Evolutionary conservation across 2,329 filamentous ascomycete genomes (phyloP).

Genomic region (Xylariales sp.): DNA sequence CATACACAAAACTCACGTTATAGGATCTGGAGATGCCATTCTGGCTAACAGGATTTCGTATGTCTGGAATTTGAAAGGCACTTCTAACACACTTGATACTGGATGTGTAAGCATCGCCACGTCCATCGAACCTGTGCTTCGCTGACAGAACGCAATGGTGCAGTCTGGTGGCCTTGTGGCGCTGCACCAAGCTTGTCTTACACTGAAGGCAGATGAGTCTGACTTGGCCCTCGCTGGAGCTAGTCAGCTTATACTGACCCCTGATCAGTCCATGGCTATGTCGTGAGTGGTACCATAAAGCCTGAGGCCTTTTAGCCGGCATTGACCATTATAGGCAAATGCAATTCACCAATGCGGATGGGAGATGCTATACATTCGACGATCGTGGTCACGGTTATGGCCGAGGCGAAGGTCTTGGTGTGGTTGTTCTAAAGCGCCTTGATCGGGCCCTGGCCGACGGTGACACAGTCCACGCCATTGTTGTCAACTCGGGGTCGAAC

Average conservation of each 20-base stretch:
- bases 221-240: neutral
- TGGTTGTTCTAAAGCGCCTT: constrained; percentile 42
- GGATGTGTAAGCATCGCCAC: constrained; percentile 6
- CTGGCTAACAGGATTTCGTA: constrained; percentile 8
- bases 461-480: constrained; percentile 34
- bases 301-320: too few species aligned
- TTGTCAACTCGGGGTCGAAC: constrained; percentile 29
- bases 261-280: constrained; percentile 4
- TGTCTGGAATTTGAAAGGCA: constrained; percentile 5
- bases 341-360: constrained; percentile 4
- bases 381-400: constrained; percentile 44
- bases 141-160: neutral
- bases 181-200: constrained; percentile 8
- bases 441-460: constrained; percentile 38
- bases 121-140: neutral
- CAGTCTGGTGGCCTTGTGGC: constrained; percentile 9
- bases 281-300: neutral
- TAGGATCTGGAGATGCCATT: constrained; percentile 9
- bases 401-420: constrained; percentile 40
- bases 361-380: constrained; percentile 25
- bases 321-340: too few species aligned
- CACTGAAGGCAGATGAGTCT: constrained; percentile 2
- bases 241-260: neutral
- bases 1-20: constrained; percentile 3
- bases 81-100: constrained; percentile 9